phyloP scores from a whole-genome alignment of 2,329 filamentous ascomycete genomes.

The Bipolaris zeicola region DNA sequence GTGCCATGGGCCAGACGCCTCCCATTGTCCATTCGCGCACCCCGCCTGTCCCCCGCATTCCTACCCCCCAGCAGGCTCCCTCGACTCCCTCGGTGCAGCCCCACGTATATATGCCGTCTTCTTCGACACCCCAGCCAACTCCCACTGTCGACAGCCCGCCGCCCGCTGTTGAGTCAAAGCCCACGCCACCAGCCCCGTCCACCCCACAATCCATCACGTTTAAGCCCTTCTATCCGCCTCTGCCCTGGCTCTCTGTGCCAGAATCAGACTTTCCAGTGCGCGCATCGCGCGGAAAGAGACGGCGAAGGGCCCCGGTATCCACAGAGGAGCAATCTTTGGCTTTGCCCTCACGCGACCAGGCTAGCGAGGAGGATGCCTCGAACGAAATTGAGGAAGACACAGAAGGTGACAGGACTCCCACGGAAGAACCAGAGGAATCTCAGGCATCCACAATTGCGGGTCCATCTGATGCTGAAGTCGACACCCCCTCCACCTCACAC shows the following conservation, averaged over 20 bases:
- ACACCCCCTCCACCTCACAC: slow-evolving; percentile 64
- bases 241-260: slow-evolving; percentile 66
- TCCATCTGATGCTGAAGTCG: slow-evolving; percentile 55
- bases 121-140: slow-evolving; percentile 40
- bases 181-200: slow-evolving; percentile 19
- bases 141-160: slow-evolving; percentile 40
- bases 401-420: slow-evolving; percentile 49
- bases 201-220: slow-evolving; percentile 32
- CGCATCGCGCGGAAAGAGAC: slow-evolving; percentile 53
- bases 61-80: slow-evolving; percentile 39
- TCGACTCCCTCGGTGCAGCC: slow-evolving; percentile 46
- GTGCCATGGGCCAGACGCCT: slow-evolving; percentile 45
- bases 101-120: slow-evolving; percentile 39
- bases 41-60: slow-evolving; percentile 40
- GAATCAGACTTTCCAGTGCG: slow-evolving; percentile 61
- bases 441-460: slow-evolving; percentile 53
- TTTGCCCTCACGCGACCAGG: slow-evolving; percentile 57
- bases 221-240: slow-evolving; percentile 57
- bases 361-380: slow-evolving; percentile 20
- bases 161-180: slow-evolving; percentile 23
- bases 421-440: slow-evolving; percentile 45
- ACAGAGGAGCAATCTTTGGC: slow-evolving; percentile 52
- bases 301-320: slow-evolving; percentile 48
- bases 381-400: slow-evolving; percentile 20
- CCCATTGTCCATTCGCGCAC: slow-evolving; percentile 46